phyloP scores from a whole-genome alignment of 2,329 filamentous ascomycete species.

The Arthrinium puccinioides region DNA sequence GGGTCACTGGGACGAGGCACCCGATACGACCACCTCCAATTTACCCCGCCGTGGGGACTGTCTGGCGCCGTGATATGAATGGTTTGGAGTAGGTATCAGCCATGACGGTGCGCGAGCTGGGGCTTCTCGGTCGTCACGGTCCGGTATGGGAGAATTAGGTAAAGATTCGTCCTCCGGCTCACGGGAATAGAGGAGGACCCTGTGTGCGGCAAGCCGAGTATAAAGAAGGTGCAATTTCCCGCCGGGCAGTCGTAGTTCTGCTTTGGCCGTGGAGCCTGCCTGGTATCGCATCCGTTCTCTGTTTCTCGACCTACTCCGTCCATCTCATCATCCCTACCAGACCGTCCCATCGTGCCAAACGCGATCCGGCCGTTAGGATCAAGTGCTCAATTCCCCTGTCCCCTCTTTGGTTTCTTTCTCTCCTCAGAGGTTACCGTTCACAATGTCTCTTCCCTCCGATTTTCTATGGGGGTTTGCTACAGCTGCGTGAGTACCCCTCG shows the following conservation, averaged over 20 bases:
- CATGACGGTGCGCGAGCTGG: constrained; percentile 3
- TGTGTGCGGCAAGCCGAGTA: constrained; percentile 8
- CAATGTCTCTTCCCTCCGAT: constrained; percentile 57
- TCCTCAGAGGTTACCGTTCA: constrained; percentile 10
- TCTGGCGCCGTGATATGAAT: constrained; percentile 15
- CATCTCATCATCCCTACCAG: constrained; percentile 1
- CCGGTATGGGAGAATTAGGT: constrained; percentile 38
- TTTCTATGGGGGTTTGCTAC: constrained; percentile 79
- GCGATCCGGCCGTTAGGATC: background rate
- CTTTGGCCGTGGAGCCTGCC: constrained; percentile 3
- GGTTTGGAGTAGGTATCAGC: constrained; percentile 13
- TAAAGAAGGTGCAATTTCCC: constrained; percentile 14
- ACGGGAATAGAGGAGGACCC: too few species aligned
- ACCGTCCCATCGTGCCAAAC: constrained; percentile 5
- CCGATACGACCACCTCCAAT: constrained; percentile 9
- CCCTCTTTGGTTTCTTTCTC: background rate
- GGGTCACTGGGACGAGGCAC: background rate
- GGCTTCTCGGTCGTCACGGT: constrained; percentile 42
- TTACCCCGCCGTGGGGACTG: constrained; percentile 25
- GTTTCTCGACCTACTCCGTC: constrained; percentile 1
- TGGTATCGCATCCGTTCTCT: background rate
- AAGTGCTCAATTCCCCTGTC: background rate
- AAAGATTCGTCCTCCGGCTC: constrained; percentile 12
- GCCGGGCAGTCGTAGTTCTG: constrained; percentile 8
- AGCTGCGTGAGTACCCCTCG: constrained; percentile 49